These are phyloP conservation scores for Pseudogymnoascus sp. DNA, from an alignment of 2,329 filamentous ascomycete genomes.

Conservation along the genomic window DNA sequence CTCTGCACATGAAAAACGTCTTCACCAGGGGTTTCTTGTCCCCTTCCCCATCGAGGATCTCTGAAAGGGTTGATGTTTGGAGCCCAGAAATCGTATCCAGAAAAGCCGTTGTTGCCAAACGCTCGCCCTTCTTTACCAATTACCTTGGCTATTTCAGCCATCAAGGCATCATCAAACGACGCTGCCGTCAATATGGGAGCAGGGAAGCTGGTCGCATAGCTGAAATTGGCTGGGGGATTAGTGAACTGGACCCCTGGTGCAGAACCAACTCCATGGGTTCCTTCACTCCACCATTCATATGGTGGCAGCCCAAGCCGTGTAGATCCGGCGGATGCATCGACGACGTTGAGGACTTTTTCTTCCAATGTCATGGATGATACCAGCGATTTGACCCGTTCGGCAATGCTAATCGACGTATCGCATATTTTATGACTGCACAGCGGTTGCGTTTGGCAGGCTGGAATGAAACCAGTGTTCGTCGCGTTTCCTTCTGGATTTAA, in stretches of 20 bases:
- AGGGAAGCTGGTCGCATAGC: slow-evolving; percentile 56
- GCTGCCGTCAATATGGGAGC: slow-evolving; percentile 54
- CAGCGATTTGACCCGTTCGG: slow-evolving; percentile 16
- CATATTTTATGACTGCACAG: not conserved
- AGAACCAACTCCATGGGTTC: slow-evolving; percentile 51
- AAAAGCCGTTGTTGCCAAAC: slow-evolving; percentile 51
- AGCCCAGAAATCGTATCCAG: slow-evolving; percentile 53
- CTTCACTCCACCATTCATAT: slow-evolving; percentile 43
- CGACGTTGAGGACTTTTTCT: slow-evolving; percentile 6
- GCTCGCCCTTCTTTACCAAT: slow-evolving; percentile 54
- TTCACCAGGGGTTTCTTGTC: slow-evolving; percentile 52
- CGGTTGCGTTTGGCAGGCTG: not conserved
- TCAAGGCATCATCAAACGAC: slow-evolving; percentile 55
- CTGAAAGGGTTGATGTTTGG: slow-evolving; percentile 60
- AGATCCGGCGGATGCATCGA: slow-evolving; percentile 15
- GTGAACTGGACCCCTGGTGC: slow-evolving; percentile 48
- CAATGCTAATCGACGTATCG: not conserved
- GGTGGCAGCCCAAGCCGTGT: slow-evolving; percentile 18
- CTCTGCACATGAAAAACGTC: slow-evolving; percentile 41
- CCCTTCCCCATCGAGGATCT: slow-evolving; percentile 55
- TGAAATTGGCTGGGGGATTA: slow-evolving; percentile 40
- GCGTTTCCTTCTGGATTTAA: not conserved
- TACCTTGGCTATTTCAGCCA: slow-evolving; percentile 46
- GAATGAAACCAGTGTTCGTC: not conserved
- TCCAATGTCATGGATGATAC: slow-evolving; percentile 6